phyloP scores from a whole-genome alignment of 1,284 basidiomycete genomes.

The Flammula alnicola region DNA sequence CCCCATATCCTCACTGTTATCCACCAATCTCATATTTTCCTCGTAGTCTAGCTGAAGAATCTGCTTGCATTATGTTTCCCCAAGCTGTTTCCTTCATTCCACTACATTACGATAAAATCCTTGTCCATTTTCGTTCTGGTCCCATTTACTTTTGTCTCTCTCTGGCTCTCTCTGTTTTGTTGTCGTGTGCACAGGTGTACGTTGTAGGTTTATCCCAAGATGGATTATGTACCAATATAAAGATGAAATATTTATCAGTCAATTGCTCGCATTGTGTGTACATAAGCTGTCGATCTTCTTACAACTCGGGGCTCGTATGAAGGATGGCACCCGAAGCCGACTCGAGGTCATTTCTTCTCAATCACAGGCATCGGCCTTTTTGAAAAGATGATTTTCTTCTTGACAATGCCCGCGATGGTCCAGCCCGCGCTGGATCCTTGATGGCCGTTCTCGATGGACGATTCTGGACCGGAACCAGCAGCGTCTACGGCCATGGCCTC shows the following conservation, averaged over 20 bases:
- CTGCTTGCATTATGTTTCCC: slow-evolving; percentile 9
- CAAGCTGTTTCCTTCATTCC: slow-evolving; percentile 8
- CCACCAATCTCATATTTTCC: neutral
- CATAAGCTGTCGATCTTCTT: neutral
- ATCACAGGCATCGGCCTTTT: slow-evolving; percentile 77
- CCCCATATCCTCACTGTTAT: neutral
- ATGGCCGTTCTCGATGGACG: slow-evolving; percentile 4
- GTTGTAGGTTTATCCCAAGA: slow-evolving; percentile 11
- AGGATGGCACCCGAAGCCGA: too few species aligned
- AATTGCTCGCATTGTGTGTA: neutral
- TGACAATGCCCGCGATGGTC: slow-evolving; percentile 60
- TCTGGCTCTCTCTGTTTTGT: neutral
- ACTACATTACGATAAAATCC: slow-evolving; percentile 10
- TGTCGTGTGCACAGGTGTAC: slow-evolving; percentile 21
- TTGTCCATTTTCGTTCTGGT: slow-evolving; percentile 9
- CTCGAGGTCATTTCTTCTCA: slow-evolving; percentile 10
- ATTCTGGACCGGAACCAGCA: slow-evolving; percentile 3
- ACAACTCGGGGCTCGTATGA: too few species aligned
- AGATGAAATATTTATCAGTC: slow-evolving; percentile 8
- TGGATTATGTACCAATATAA: slow-evolving; percentile 10
- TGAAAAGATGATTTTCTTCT: slow-evolving; percentile 78
- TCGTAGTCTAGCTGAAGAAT: slow-evolving; percentile 8
- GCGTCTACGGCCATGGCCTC: slow-evolving; percentile 26
- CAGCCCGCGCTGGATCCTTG: slow-evolving; percentile 31
- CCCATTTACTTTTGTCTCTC: slow-evolving; percentile 7